Conservation (phyloP, 2,329 filamentous ascomycete genomes). For the Fusarium sp. region DNA sequence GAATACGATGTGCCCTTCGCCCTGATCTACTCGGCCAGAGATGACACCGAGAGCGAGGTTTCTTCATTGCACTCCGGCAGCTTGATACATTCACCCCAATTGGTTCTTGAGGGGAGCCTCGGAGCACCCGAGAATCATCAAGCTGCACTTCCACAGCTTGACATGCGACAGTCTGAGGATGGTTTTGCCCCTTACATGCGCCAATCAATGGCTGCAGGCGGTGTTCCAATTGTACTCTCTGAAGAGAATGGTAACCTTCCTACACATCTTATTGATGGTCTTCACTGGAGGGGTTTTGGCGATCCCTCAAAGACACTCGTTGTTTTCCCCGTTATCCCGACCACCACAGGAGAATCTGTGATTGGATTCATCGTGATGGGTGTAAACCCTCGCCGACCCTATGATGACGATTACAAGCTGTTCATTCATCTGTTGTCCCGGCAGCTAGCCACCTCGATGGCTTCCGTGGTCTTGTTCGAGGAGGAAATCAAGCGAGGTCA, state of each 20-base stretch:
- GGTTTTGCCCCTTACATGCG: constrained; percentile 81
- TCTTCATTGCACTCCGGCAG: constrained; percentile 77
- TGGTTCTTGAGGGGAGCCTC: constrained; percentile 76
- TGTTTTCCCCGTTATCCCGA: constrained; percentile 81
- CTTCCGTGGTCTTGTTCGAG: constrained; percentile 83
- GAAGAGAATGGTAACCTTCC: constrained; percentile 74
- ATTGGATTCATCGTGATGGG: constrained; percentile 83
- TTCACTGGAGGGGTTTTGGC: constrained; percentile 76
- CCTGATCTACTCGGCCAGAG: constrained; percentile 78
- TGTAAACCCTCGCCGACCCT: constrained; percentile 79
- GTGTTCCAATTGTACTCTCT: constrained; percentile 73
- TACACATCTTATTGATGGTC: constrained; percentile 68
- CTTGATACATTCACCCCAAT: constrained; percentile 67
- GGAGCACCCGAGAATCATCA: constrained; percentile 73
- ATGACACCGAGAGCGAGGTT: constrained; percentile 76
- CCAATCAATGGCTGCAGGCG: constrained; percentile 73
- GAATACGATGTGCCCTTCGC: constrained; percentile 80
- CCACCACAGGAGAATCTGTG: constrained; percentile 73
- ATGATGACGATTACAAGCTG: constrained; percentile 81
- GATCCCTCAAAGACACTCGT: constrained; percentile 76
- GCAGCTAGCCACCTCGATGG: constrained; percentile 81
- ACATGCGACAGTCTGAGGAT: constrained; percentile 73
- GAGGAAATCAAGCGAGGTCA: constrained; percentile 82
- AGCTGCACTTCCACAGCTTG: constrained; percentile 68
- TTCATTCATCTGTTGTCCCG: constrained; percentile 79